A percentile compares a stretch with the other conserved stretches of the same genome.
phyloP scores from a whole-genome alignment of 2,329 filamentous ascomycete species.

The Blumeriella jaapii region DNA sequence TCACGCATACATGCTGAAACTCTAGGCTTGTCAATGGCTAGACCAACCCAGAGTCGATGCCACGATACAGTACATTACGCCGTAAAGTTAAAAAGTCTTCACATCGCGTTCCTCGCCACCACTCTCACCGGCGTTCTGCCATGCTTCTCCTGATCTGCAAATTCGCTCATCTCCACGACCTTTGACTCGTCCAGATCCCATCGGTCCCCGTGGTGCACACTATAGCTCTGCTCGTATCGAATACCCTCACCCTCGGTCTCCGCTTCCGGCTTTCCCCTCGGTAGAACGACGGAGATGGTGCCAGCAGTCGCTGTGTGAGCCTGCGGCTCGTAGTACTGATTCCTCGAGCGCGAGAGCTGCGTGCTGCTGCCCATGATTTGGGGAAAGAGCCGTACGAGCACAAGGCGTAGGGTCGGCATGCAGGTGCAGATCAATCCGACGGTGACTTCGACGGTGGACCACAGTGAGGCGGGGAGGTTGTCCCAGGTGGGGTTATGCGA shows the following conservation, averaged over 20 bases:
- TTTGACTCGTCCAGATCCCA: conserved; percentile 5
- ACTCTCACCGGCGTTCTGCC: too few species aligned
- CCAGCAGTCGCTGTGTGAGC: background rate
- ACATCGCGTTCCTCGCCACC: too few species aligned
- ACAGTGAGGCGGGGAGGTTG: conserved; percentile 12
- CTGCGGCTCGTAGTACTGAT: background rate
- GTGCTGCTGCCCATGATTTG: conserved; percentile 12
- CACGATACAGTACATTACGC: too few species aligned
- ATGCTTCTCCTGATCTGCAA: too few species aligned
- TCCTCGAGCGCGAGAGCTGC: background rate
- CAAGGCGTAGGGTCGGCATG: conserved; percentile 18
- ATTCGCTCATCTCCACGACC: conserved; percentile 3
- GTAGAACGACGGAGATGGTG: conserved; percentile 1
- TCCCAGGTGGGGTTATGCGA: conserved; percentile 20
- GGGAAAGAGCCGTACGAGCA: conserved; percentile 17
- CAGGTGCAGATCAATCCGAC: conserved; percentile 23
- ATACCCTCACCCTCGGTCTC: background rate
- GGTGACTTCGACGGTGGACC: conserved; percentile 20
- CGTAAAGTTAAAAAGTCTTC: too few species aligned
- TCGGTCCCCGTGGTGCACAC: conserved; percentile 3
- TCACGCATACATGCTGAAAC: too few species aligned
- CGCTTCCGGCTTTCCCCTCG: background rate
- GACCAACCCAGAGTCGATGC: too few species aligned
- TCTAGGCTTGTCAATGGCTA: too few species aligned
- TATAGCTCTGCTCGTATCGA: conserved; percentile 4